These are phyloP conservation scores for Proteromonas lacertae DNA, from an alignment of 352 stramenopile species.

Conservation along the genomic window DNA sequence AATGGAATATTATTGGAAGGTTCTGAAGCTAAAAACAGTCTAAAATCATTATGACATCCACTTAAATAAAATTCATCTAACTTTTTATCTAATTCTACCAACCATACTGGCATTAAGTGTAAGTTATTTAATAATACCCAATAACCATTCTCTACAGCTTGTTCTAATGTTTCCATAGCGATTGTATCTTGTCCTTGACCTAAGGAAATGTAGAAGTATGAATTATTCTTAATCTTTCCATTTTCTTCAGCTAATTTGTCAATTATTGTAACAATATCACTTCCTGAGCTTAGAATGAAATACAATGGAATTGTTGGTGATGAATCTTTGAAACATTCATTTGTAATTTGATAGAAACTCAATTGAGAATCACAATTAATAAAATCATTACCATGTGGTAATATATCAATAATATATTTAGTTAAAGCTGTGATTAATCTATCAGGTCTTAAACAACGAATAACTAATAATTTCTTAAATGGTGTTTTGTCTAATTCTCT, in stretches of 20 bases:
- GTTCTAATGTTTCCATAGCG: constrained; percentile 29
- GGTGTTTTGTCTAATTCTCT: constrained; percentile 46
- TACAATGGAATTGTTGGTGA: constrained; percentile 48
- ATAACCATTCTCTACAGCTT: constrained; percentile 13
- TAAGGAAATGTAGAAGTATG: constrained; percentile 71
- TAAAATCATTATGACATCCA: constrained; percentile 24
- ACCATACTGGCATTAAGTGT: constrained; percentile 55
- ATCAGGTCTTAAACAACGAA: constrained; percentile 58
- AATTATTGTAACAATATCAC: constrained; percentile 59
- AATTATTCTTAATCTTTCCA: constrained; percentile 36
- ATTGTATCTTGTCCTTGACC: constrained; percentile 70
- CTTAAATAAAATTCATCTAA: constrained; percentile 22
- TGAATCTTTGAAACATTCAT: constrained; percentile 58
- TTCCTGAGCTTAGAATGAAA: constrained; percentile 59
- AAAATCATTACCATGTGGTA: constrained; percentile 44
- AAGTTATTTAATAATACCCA: constrained; percentile 75
- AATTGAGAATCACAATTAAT: no score
- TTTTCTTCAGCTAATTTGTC: constrained; percentile 53
- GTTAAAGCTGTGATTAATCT: constrained; percentile 53
- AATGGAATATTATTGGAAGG: constrained; percentile 60
- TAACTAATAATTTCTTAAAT: constrained; percentile 41
- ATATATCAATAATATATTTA: constrained; percentile 50
- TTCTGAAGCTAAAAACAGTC: constrained; percentile 59
- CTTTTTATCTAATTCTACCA: constrained; percentile 61
- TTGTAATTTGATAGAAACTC: no score